Evolutionary conservation across 257 asterid genomes (phyloP).

Genomic region (Handroanthus guayacan): DNA sequence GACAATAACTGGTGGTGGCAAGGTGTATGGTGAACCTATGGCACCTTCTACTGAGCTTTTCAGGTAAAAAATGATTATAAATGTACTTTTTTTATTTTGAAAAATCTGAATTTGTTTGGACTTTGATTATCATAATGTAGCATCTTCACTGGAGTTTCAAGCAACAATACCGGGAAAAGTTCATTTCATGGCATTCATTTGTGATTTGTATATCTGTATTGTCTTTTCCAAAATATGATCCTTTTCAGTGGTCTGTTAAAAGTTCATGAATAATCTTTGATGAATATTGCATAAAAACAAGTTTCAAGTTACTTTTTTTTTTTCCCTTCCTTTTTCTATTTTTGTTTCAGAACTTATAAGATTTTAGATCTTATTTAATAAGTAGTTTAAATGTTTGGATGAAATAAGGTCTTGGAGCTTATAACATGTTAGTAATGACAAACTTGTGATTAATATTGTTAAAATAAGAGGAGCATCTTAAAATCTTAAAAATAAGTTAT

Average conservation of each 20-base stretch:
- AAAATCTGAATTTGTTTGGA: not conserved
- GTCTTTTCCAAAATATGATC: not conserved
- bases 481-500: no score
- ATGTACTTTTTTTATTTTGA: not conserved
- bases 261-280: not conserved
- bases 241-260: not conserved
- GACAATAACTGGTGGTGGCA: constrained; percentile 63
- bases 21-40: constrained; percentile 69
- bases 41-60: constrained; percentile 82
- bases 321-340: not conserved
- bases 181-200: not conserved
- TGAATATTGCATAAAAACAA: not conserved
- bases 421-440: no score
- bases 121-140: not conserved
- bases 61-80: constrained; percentile 49
- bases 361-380: no score
- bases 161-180: not conserved
- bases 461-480: no score
- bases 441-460: no score
- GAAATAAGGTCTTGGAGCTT: no score
- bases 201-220: constrained; percentile 2
- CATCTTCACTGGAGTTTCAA: constrained; percentile 1
- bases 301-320: not conserved
- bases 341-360: not conserved
- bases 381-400: no score